phyloP scores from a whole-genome alignment of 2,329 filamentous ascomycete genomes.

The Colletotrichum scovillei region DNA sequence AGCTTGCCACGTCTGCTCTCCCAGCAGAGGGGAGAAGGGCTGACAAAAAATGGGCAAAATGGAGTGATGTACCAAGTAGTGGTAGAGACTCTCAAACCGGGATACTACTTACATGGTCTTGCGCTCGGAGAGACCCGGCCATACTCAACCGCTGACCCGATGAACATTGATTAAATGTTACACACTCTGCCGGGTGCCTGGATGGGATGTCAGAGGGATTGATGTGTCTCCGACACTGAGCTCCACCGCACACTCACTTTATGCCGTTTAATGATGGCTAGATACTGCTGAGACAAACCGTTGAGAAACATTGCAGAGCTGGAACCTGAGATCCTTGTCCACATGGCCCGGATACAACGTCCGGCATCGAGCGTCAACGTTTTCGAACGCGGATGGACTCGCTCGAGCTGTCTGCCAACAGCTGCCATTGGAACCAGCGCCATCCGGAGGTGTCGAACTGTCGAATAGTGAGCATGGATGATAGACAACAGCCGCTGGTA shows the following conservation, averaged over 20 bases:
- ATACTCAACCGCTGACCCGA: background rate
- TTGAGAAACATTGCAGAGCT: background rate
- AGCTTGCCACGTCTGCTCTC: background rate
- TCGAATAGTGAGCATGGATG: background rate
- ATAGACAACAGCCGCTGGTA: slow-evolving; percentile 4
- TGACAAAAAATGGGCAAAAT: background rate
- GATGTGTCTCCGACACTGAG: background rate
- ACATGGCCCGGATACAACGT: background rate
- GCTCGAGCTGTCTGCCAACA: slow-evolving; percentile 8
- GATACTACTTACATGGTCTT: background rate
- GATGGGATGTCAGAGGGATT: background rate
- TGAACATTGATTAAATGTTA: background rate
- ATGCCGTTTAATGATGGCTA: background rate
- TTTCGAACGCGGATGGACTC: background rate
- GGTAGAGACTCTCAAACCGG: background rate
- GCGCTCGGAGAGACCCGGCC: background rate
- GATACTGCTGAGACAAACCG: background rate
- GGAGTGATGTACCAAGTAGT: background rate
- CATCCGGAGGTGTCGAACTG: background rate
- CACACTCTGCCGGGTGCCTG: background rate
- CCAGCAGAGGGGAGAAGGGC: background rate
- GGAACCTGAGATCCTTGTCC: background rate
- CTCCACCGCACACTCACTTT: background rate
- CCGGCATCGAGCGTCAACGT: background rate
- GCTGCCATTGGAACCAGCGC: background rate